Evolutionary conservation across 495 filamentous ascomycete species (phyloP), one percentile per base, ranked within the genome.

Genomic region (Trichocladium uniseriatum): DNA sequence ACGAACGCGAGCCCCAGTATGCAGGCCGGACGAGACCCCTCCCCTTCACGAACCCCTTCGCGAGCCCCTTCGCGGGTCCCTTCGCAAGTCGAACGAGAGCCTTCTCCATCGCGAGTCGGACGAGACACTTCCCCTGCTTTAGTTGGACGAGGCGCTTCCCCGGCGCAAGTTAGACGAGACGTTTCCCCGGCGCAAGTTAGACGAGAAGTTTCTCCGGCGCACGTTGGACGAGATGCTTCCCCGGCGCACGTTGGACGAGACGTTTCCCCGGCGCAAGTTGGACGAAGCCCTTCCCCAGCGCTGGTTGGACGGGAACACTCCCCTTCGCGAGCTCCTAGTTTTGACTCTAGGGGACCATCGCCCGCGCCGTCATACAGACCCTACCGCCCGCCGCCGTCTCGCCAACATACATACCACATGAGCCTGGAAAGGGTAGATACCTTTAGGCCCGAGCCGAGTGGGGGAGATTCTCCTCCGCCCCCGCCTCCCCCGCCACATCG

Each of bases 401-500:
- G 45, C 5, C 55, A 55, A 21, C 56, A 61, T 14, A 37, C 46
- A 15, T 54, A 55, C 13, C 45, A 60, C 27, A 35, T 50, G 15
- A 57, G 55, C 22, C 44, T 57, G 10, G 55, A 57, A 15, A 43
- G 20, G 38, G 36, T 13, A 2, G 51, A 48, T 11, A 22, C 24
- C 13, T 34, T 24, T 45, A 6, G 27, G 5, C 50, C 43, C 5
- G 43, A 45, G 14, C 6, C 37, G 16, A 37, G 19, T 5, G 10
- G 53, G 11, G 48, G 29, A 13, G 65, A 72, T 21, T 71, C 68
- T 1, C 68, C 71, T 16, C 76, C 76, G 19, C 75, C 77, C 3
- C 75, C 78, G 2, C 69, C 75, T 10, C 75, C 76, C 0, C 77
- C 75, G 3, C 76, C 75, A 6, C 79, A 80, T 49, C 68, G 77